Evolutionary conservation across 2,329 filamentous ascomycete species (phyloP), one percentile per base, ranked within the genome.

Genomic region (Metarhizium robertsii): DNA sequence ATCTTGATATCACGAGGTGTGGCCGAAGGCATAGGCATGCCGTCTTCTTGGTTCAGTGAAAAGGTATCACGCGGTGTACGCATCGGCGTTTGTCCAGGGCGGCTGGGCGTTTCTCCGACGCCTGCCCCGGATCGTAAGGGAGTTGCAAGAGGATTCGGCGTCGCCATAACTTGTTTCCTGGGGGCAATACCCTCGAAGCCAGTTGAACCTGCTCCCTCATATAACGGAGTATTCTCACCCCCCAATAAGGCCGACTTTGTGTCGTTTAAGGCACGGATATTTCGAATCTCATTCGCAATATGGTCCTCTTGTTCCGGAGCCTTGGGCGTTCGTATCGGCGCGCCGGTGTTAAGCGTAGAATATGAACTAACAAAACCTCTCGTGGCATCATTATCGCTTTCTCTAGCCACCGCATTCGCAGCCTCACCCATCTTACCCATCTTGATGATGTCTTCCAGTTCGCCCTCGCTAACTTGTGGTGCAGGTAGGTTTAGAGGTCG

Each of bases 391-490:
- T 92, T 95, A 57, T 96, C 90, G 67, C 88, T 88, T 53, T 85
- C 84, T 48, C 83, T 82, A 4, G 89, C 90, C 68, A 88, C 77
- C 59, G 79, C 75, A 64, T 85, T 91, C 47, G 94, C 94, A 53
- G 87, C 85, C 66, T 96, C 91, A 42, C 92, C 94, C 58, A 91
- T 83, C 81, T 95, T 88, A 48, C 94, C 92, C 91, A 97, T 95
- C 76, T 99, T 99, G 61, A 99, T 90, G 65, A 99, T 97, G 62
- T 96, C 92, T 67, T 99, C 94, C 57, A 99, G 77, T 72, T 99
- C 94, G 47, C 84, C 81, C 66, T 99, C 94, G 69, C 89, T 86
- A 64, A 99, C 90, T 72, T 99, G 94, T 8, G 94, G 94, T 29
- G 88, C 78, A 8, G 94, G 94, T 30, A 99, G 76, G 49, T 86